phyloP scores from a whole-genome alignment of 176 grass and related monocot genomes.

The Carex littledalei region DNA sequence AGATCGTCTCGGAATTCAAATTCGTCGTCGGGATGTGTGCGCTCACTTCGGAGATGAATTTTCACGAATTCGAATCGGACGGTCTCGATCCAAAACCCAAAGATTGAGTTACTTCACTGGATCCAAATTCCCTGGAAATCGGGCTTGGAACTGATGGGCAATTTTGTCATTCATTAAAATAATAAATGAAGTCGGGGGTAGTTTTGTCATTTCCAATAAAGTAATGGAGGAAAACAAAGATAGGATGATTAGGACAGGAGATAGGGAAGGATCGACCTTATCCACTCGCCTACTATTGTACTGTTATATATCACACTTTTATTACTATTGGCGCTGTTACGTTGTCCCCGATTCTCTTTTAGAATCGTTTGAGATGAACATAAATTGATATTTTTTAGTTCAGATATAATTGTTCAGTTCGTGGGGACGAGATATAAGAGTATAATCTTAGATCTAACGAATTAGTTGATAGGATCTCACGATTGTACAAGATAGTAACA shows the following conservation, averaged over 20 bases:
- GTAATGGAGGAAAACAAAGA: background rate
- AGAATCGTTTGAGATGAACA: background rate
- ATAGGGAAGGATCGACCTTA: conserved; percentile 19
- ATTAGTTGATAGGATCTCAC: too few relatives aligned
- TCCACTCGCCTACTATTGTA: conserved; percentile 14
- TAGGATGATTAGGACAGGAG: background rate
- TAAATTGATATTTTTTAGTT: background rate
- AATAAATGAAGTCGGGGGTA: background rate
- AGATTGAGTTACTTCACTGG: too few relatives aligned
- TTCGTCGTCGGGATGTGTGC: too few relatives aligned
- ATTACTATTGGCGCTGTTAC: too few relatives aligned
- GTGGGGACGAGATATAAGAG: too few relatives aligned
- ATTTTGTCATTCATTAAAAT: background rate
- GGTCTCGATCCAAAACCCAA: too few relatives aligned
- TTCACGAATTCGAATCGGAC: too few relatives aligned
- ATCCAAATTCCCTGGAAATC: too few relatives aligned
- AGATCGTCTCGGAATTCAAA: too few relatives aligned
- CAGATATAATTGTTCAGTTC: background rate
- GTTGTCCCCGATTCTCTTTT: background rate
- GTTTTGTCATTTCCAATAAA: background rate
- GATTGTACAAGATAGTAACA: too few relatives aligned
- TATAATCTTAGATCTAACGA: too few relatives aligned
- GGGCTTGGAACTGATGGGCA: background rate
- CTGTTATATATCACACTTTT: background rate
- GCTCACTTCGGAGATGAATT: too few relatives aligned